phyloP scores from a whole-genome alignment of 73 alveolate species.

The Symbiodinium pilosum region DNA sequence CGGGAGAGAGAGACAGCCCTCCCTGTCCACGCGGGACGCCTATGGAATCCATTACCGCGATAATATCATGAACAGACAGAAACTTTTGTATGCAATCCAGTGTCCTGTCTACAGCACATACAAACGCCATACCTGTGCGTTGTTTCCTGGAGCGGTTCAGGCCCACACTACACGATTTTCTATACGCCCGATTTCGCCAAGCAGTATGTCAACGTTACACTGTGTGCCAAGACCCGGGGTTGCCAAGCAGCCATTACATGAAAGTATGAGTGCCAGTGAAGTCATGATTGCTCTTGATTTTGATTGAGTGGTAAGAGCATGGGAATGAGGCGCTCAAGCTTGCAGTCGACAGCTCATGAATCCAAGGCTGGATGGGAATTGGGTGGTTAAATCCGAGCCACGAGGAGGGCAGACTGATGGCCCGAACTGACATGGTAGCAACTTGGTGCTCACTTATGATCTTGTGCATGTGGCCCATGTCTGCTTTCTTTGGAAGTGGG shows the following conservation, averaged over 20 bases:
- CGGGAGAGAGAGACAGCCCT: no score
- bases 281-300: no score
- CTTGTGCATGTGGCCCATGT: no score
- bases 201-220: conserved; percentile 47
- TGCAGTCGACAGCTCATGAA: no score
- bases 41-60: no score
- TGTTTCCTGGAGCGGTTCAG: not conserved
- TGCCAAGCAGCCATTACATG: not conserved
- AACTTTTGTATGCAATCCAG: no score
- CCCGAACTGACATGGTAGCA: conserved; percentile 48
- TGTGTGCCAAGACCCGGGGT: conserved; percentile 78
- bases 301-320: not conserved
- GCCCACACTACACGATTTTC: conserved; percentile 88
- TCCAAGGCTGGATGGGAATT: conserved; percentile 83
- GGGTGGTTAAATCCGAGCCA: conserved; percentile 68
- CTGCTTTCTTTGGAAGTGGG: no score
- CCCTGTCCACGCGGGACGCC: no score
- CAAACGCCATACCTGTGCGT: no score
- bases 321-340: not conserved
- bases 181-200: conserved; percentile 65
- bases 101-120: no score
- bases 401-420: conserved; percentile 26
- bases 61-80: no score
- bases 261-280: not conserved
- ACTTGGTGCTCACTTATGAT: not conserved